A percentile compares a stretch with the other conserved stretches of the same genome.
These are phyloP conservation scores for Decorospora gaudefroyi DNA, from an alignment of 2,329 filamentous ascomycete species.

Conservation along the genomic window DNA sequence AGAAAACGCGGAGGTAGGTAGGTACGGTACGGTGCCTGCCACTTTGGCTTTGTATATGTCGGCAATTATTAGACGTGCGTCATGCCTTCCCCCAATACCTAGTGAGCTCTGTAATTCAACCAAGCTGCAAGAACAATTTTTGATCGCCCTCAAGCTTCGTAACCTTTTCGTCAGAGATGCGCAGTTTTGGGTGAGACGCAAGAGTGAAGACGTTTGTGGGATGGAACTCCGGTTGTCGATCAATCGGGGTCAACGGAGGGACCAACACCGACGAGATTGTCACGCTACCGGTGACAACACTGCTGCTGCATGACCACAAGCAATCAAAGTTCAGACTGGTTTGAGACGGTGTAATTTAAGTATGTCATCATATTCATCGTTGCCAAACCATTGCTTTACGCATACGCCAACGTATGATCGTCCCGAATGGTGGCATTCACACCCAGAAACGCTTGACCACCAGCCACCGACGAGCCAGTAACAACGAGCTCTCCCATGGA, in stretches of 20 bases:
- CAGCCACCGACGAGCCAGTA: conserved; percentile 73
- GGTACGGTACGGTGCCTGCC: conserved; percentile 6
- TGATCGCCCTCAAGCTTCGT: too few relatives aligned
- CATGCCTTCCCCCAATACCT: not conserved
- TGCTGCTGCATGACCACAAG: not conserved
- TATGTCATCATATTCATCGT: not conserved
- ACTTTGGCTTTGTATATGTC: too few relatives aligned
- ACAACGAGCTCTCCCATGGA: conserved; percentile 65
- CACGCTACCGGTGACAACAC: conserved; percentile 5
- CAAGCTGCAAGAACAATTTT: not conserved
- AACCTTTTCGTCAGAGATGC: too few relatives aligned
- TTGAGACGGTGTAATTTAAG: too few relatives aligned
- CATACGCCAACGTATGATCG: conserved; percentile 71
- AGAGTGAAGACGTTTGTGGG: too few relatives aligned
- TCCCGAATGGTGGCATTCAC: conserved; percentile 67
- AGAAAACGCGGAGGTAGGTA: conserved; percentile 24
- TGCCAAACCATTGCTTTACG: conserved; percentile 23
- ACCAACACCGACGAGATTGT: conserved; percentile 3
- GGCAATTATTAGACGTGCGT: conserved; percentile 8
- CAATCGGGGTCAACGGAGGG: conserved; percentile 7
- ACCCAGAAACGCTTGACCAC: conserved; percentile 66
- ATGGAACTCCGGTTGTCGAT: conserved; percentile 7
- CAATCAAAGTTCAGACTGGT: too few relatives aligned
- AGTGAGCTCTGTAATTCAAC: too few relatives aligned
- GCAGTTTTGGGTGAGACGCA: too few relatives aligned